Conservation (phyloP, 2,329 filamentous ascomycete species). For the Ceratocystis lukuohia region DNA sequence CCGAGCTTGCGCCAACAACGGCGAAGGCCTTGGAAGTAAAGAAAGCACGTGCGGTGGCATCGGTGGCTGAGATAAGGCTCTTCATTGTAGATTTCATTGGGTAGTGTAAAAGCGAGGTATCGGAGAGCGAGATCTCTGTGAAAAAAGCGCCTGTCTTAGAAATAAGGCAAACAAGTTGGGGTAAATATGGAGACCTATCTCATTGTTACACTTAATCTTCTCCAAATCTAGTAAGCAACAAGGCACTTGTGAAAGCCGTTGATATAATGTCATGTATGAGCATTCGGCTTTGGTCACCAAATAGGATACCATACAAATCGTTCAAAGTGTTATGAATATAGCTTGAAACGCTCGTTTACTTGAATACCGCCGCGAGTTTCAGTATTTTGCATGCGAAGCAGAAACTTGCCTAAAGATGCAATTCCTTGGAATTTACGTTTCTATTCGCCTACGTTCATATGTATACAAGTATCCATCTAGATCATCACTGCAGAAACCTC, state of each 20-base stretch:
- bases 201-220: neutral
- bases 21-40: conserved; percentile 70
- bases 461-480: no score
- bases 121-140: neutral
- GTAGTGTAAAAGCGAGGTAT: neutral
- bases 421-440: no score
- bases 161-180: neutral
- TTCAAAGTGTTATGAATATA: no score
- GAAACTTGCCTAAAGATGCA: no score
- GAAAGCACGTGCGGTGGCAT: conserved; percentile 63
- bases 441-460: no score
- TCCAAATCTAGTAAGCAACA: neutral
- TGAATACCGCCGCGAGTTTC: no score
- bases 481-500: conserved; percentile 12
- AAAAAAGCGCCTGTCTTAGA: neutral
- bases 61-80: conserved; percentile 27
- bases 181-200: neutral
- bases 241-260: neutral
- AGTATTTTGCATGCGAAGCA: no score
- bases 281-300: no score
- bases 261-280: neutral
- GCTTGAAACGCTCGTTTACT: no score
- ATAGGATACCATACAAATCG: no score
- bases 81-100: neutral
- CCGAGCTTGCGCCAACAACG: conserved; percentile 79